Evolutionary conservation across 176 grass and related monocot genomes (phyloP), one percentile per base, ranked within the genome.

Genomic region (Aegilops umbellulata): DNA sequence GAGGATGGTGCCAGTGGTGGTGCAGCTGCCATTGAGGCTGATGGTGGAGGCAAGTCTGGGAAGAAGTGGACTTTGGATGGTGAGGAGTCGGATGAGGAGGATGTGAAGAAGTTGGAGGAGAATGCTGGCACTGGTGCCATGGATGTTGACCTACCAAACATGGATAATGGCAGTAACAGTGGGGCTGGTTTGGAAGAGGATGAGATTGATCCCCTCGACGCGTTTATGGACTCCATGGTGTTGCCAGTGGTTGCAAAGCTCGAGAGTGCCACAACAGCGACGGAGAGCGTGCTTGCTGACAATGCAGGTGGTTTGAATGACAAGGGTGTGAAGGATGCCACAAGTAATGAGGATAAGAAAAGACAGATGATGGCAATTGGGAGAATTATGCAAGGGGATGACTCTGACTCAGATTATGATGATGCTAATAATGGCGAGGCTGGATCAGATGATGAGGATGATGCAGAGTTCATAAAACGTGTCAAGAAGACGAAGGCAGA

Each of bases 51-150:
- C 19, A 79, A 80, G 36, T 77, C 71, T 5, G 96, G 92, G 53
- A 98, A 94, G 77, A 98, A 98, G 60, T 98, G 97, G 97, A 98
- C 97, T 70, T 88, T 98, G 77, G 97, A 98, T 16, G 97, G 97
- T 0, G 97, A 95, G 80, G 93, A 98, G 76, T 98, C 97, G 24
- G 97, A 98, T 57, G 97, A 98, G 53, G 97, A 98, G 39, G 95
- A 77, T 29, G 78, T 30, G 90, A 87, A 90, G 47, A 89, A 84
- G 47, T 31, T 22, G 0, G 76, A 61, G 51, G 83, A 86, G 70
- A 80, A 88, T 41, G 85, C 39, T 6, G 63, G 25, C 17, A 22
- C 41, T 0, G 15, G 60, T 86, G 86, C 78, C 15, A 92, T 92
- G 92, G 88, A 82, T 38, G 83, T 94, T 26, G 97, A 92, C 86